A percentile compares a stretch with the other conserved stretches of the same genome.
phyloP scores from a whole-genome alignment of 2,329 filamentous ascomycete genomes.

The Exophiala lecanii-corni region DNA sequence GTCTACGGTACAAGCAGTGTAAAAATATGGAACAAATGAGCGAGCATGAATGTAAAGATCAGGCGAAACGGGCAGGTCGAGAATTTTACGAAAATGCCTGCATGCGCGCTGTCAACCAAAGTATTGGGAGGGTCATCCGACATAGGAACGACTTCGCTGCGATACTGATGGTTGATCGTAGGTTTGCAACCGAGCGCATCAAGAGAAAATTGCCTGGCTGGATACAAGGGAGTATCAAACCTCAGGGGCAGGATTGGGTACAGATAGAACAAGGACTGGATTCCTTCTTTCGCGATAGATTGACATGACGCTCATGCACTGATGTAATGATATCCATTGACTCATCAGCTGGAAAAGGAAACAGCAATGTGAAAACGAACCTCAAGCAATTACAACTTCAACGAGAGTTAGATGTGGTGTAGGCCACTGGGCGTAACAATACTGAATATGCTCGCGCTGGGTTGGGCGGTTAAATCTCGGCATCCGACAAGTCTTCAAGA shows the following conservation, averaged over 20 bases:
- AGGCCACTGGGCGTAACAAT: too few species aligned
- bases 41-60: constrained; percentile 25
- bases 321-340: background rate
- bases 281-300: constrained; percentile 47
- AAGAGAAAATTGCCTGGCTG: constrained; percentile 77
- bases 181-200: constrained; percentile 72
- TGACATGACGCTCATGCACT: background rate
- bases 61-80: constrained; percentile 51
- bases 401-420: too few species aligned
- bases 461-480: too few species aligned
- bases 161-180: constrained; percentile 76
- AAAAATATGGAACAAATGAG: constrained; percentile 13
- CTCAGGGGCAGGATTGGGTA: constrained; percentile 50
- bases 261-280: constrained; percentile 56
- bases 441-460: too few species aligned
- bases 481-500: too few species aligned
- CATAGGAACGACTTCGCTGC: constrained; percentile 85
- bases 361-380: background rate
- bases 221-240: constrained; percentile 69
- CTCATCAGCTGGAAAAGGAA: background rate
- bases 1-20: constrained; percentile 18
- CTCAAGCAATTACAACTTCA: too few species aligned
- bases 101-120: constrained; percentile 96
- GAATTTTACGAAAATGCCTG: constrained; percentile 93
- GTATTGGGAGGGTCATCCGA: constrained; percentile 85